phyloP scores from a whole-genome alignment of 306 rosid species.

The Pyrus bretschneideri region DNA sequence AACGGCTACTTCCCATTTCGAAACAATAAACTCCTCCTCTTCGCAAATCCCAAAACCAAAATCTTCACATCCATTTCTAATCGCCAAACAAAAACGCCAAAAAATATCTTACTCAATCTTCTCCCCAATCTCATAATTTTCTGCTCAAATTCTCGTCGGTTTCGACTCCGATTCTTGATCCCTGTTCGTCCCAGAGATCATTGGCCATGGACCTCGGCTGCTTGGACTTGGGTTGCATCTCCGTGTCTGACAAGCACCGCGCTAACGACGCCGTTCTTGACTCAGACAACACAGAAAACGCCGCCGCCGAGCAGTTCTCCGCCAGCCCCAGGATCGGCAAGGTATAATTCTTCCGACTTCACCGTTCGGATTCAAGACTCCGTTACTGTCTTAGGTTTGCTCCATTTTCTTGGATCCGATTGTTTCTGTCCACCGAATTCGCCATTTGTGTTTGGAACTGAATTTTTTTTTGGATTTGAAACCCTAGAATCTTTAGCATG shows the following conservation, averaged over 20 bases:
- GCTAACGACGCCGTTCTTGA: constrained; percentile 2
- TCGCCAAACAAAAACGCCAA: not conserved
- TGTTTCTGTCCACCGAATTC: not conserved
- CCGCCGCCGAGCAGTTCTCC: constrained; percentile 17
- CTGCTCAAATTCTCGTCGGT: not conserved
- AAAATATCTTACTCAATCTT: not conserved
- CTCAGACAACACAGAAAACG: constrained; percentile 26
- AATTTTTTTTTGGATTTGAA: not conserved
- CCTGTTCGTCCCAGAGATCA: not conserved
- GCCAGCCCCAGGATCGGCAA: constrained; percentile 58
- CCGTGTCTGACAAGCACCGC: constrained; percentile 28
- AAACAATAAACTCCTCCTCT: not conserved
- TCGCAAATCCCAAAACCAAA: not conserved
- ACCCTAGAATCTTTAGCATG: not conserved
- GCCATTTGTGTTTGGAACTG: not conserved
- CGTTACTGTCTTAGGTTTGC: not conserved
- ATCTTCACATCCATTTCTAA: not conserved
- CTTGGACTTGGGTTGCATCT: constrained; percentile 39
- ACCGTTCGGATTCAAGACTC: not conserved
- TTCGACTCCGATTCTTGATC: not conserved
- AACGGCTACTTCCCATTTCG: constrained; percentile 36
- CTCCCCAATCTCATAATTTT: not conserved
- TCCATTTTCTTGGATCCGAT: not conserved
- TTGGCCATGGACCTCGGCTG: constrained; percentile 54
- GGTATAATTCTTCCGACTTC: constrained; percentile 12